Conservation (phyloP, 495 filamentous ascomycete species). For the Ramalina intermedia region DNA sequence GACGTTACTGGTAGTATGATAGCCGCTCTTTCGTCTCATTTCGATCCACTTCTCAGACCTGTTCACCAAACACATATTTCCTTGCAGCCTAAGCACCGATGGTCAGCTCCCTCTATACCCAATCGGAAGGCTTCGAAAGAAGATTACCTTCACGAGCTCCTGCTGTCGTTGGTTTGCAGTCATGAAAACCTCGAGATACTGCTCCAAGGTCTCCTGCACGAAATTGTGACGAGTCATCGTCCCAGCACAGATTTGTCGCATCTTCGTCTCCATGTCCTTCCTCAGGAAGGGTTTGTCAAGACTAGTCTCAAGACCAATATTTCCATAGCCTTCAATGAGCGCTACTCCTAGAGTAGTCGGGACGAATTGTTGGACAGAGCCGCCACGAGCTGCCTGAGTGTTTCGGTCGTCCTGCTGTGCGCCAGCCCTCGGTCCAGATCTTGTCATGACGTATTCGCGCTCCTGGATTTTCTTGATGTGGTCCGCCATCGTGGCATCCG, state of each 20-base stretch:
- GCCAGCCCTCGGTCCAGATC: slow-evolving; percentile 31
- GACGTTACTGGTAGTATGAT: neutral
- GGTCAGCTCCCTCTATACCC: neutral
- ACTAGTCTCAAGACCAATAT: slow-evolving; percentile 76
- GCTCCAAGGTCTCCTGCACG: slow-evolving; percentile 62
- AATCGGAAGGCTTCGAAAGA: neutral
- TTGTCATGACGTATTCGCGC: slow-evolving; percentile 61
- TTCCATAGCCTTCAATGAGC: slow-evolving; percentile 83
- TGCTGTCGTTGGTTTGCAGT: slow-evolving; percentile 58
- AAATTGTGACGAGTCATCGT: slow-evolving; percentile 55
- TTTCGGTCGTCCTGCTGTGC: slow-evolving; percentile 21
- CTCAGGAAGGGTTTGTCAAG: slow-evolving; percentile 93
- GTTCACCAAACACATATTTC: slow-evolving; percentile 29
- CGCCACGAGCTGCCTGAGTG: slow-evolving; percentile 26
- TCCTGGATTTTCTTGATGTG: slow-evolving; percentile 94
- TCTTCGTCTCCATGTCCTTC: slow-evolving; percentile 91
- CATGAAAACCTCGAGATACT: slow-evolving; percentile 74
- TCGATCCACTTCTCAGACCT: neutral
- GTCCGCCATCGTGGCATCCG: slow-evolving; percentile 97
- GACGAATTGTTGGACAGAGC: slow-evolving; percentile 68
- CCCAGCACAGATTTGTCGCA: slow-evolving; percentile 94
- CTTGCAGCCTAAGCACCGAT: slow-evolving; percentile 20
- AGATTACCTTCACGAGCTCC: slow-evolving; percentile 55
- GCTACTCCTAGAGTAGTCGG: slow-evolving; percentile 83
- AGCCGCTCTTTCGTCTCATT: neutral